Evolutionary conservation across 2,329 filamentous ascomycete species (phyloP).

Genomic region (Epicoccum nigrum): DNA sequence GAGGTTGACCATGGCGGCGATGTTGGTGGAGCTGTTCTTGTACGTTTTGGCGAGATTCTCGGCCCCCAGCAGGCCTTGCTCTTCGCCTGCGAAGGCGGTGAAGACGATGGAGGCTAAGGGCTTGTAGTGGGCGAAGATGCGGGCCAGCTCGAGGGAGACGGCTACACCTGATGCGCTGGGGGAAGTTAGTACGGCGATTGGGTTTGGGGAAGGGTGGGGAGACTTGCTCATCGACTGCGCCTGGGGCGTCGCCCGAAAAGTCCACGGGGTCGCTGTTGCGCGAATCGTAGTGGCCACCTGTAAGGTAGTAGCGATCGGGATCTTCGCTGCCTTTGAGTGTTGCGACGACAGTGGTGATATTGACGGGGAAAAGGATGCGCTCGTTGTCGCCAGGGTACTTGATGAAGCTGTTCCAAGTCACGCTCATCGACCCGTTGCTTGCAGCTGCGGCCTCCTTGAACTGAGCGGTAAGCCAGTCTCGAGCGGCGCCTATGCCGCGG

Average conservation of each 20-base stretch:
- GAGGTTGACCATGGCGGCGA: constrained; percentile 62
- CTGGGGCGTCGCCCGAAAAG: constrained; percentile 58
- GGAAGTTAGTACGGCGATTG: not conserved
- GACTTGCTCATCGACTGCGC: constrained; percentile 58
- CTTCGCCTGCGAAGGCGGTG: constrained; percentile 61
- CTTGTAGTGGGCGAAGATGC: constrained; percentile 54
- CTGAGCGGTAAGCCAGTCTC: constrained; percentile 59
- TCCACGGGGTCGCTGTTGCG: constrained; percentile 56
- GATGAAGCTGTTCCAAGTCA: constrained; percentile 59
- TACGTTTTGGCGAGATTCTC: constrained; percentile 57
- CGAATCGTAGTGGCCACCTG: constrained; percentile 62
- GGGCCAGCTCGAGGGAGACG: constrained; percentile 59
- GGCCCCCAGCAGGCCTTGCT: constrained; percentile 60
- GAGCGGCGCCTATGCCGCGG: constrained; percentile 60
- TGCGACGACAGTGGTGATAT: constrained; percentile 56
- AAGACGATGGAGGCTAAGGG: constrained; percentile 60
- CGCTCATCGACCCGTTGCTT: constrained; percentile 55
- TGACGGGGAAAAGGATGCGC: constrained; percentile 54
- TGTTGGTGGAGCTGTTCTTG: constrained; percentile 55
- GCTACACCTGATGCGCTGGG: constrained; percentile 23
- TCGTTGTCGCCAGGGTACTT: constrained; percentile 46
- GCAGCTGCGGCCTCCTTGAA: constrained; percentile 53
- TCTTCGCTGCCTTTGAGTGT: constrained; percentile 56
- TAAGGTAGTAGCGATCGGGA: constrained; percentile 57
- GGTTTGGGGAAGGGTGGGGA: too few relatives aligned